Evolutionary conservation across 192 early-diverging fungal species (phyloP).

Genomic region (Gryganskiella cystojenkinii): DNA sequence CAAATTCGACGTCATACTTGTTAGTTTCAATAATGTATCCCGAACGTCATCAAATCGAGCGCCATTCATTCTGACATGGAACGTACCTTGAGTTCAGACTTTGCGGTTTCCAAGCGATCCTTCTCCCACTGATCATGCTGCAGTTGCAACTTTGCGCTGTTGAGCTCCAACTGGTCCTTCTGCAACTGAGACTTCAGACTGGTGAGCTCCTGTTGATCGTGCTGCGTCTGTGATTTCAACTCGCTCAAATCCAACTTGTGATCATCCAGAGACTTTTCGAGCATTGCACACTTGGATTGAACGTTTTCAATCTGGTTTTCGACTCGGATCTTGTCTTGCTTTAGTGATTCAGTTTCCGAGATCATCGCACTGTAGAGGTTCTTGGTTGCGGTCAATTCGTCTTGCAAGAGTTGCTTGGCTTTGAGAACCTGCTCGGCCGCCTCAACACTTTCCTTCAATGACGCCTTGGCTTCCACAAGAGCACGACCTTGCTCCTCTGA

Average conservation of each 20-base stretch:
- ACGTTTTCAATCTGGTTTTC: neutral
- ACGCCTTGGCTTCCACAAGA: slow-evolving; percentile 5
- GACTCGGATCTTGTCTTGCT: slow-evolving; percentile 2
- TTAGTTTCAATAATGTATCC: too few relatives aligned
- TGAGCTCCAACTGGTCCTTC: slow-evolving; percentile 18
- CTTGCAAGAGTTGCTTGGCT: slow-evolving; percentile 8
- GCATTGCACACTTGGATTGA: neutral
- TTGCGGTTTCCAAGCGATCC: slow-evolving; percentile 12
- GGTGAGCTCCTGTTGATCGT: slow-evolving; percentile 11
- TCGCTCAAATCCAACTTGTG: slow-evolving; percentile 8
- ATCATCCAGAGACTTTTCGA: slow-evolving; percentile 7
- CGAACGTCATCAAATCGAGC: too few relatives aligned
- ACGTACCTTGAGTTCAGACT: slow-evolving; percentile 22
- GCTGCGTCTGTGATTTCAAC: neutral
- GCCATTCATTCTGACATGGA: too few relatives aligned
- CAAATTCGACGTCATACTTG: too few relatives aligned
- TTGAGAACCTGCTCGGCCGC: slow-evolving; percentile 5
- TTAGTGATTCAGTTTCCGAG: neutral
- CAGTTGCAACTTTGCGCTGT: slow-evolving; percentile 7
- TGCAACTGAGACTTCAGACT: slow-evolving; percentile 12
- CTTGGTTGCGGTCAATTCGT: slow-evolving; percentile 12
- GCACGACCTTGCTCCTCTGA: slow-evolving; percentile 12
- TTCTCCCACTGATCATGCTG: slow-evolving; percentile 42
- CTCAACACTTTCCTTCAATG: slow-evolving; percentile 11
- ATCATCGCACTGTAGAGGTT: neutral